Evolutionary conservation across 139 green algal species (phyloP).

Genomic region (Parachlorella kessleri): DNA sequence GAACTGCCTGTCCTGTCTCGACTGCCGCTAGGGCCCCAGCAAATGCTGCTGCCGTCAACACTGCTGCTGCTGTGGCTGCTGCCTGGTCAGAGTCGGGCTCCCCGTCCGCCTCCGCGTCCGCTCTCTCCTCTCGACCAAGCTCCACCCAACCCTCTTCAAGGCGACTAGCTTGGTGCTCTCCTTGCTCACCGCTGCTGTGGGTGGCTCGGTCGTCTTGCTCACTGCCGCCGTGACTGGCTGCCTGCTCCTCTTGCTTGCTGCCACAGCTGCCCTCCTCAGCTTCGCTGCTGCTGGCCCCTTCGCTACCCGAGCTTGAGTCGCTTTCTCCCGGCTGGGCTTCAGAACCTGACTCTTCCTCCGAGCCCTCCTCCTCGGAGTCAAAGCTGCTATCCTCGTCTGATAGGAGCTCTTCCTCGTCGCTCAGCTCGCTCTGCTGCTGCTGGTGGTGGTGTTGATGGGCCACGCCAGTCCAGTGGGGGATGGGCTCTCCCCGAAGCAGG

Average conservation of each 20-base stretch:
- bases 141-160: too few relatives aligned
- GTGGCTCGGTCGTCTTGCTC: too few relatives aligned
- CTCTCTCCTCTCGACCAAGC: too few relatives aligned
- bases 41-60: not conserved
- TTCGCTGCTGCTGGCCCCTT: not conserved
- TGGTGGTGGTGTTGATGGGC: not conserved
- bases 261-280: not conserved
- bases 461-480: not conserved
- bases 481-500: slow-evolving; percentile 1
- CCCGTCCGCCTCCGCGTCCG: too few relatives aligned
- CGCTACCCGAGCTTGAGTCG: not conserved
- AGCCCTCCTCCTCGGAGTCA: not conserved
- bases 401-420: not conserved
- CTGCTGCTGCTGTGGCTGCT: not conserved
- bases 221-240: too few relatives aligned
- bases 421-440: not conserved
- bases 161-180: too few relatives aligned
- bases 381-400: not conserved
- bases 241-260: not conserved
- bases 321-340: not conserved
- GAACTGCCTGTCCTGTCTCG: not conserved
- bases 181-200: too few relatives aligned
- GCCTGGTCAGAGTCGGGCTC: too few relatives aligned
- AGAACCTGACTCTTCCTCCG: not conserved
- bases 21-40: not conserved